These are phyloP conservation scores for Epichloe bromicola DNA, from an alignment of 2,329 filamentous ascomycete genomes.

Conservation along the genomic window DNA sequence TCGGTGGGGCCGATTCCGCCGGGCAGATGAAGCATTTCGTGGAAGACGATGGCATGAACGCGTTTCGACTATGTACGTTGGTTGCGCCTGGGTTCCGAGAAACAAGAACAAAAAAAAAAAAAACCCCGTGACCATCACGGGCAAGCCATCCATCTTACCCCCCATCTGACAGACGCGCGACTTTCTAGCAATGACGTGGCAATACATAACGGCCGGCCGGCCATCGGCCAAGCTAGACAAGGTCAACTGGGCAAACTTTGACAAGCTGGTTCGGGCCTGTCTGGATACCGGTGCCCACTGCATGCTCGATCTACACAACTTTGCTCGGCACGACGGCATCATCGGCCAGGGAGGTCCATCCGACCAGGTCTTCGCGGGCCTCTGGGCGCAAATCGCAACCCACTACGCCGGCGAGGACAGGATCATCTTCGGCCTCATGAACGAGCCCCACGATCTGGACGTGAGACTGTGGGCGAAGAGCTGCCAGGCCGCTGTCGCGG, in stretches of 20 bases:
- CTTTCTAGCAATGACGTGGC: slow-evolving; percentile 32
- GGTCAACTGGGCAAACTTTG: slow-evolving; percentile 36
- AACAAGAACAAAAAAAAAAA: too few species aligned
- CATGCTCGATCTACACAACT: slow-evolving; percentile 47
- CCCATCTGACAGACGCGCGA: too few species aligned
- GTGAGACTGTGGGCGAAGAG: slow-evolving; percentile 44
- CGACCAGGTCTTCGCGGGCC: slow-evolving; percentile 40
- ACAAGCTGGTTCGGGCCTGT: slow-evolving; percentile 43
- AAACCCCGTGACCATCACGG: too few species aligned
- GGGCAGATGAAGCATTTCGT: slow-evolving; percentile 46
- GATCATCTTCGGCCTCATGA: slow-evolving; percentile 54
- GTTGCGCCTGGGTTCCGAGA: slow-evolving; percentile 3
- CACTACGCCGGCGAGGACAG: slow-evolving; percentile 42
- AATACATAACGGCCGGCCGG: slow-evolving; percentile 41
- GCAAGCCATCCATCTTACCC: too few species aligned
- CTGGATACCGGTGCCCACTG: slow-evolving; percentile 42
- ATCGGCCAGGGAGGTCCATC: slow-evolving; percentile 53
- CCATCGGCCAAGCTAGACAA: slow-evolving; percentile 36
- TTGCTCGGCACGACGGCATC: slow-evolving; percentile 49
- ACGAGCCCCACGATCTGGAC: slow-evolving; percentile 51
- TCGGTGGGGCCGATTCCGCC: slow-evolving; percentile 24
- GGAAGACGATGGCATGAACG: slow-evolving; percentile 36
- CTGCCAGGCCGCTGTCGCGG: slow-evolving; percentile 49
- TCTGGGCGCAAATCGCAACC: slow-evolving; percentile 46
- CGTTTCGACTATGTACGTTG: slow-evolving; percentile 36